Conservation (phyloP, 2,329 filamentous ascomycete genomes). For the Pseudovirgaria hyperparasitica region DNA sequence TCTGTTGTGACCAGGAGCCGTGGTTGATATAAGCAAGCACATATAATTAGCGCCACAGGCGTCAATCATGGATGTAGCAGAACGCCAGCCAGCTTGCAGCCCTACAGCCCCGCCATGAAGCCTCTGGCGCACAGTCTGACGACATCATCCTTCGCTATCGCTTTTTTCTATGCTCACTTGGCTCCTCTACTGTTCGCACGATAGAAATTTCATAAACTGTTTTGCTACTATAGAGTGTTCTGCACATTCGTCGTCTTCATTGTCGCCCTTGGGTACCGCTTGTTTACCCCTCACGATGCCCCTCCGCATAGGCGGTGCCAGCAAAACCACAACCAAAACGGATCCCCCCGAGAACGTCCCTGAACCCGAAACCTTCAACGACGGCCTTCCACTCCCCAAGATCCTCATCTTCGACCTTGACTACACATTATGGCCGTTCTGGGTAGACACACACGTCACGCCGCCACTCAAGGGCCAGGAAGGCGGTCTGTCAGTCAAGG, state of each 20-base stretch:
- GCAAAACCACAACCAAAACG: constrained; percentile 20
- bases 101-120: too few relatives aligned
- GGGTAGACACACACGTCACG: constrained; percentile 86
- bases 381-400: constrained; percentile 61
- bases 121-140: too few relatives aligned
- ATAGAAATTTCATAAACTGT: too few relatives aligned
- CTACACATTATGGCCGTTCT: constrained; percentile 98
- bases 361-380: constrained; percentile 45
- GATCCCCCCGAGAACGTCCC: constrained; percentile 21
- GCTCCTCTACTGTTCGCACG: constrained; percentile 1
- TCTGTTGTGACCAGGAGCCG: too few relatives aligned
- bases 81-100: too few relatives aligned
- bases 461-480: constrained; percentile 49
- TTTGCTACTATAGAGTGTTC: too few relatives aligned
- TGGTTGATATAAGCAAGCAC: too few relatives aligned
- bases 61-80: too few relatives aligned
- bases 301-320: constrained; percentile 12
- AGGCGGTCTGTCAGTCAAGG: constrained; percentile 36
- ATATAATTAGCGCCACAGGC: too few relatives aligned
- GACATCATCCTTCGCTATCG: not conserved
- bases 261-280: constrained; percentile 1
- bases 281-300: constrained; percentile 13
- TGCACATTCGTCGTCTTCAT: too few relatives aligned
- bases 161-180: not conserved
- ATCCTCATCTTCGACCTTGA: constrained; percentile 91